These are phyloP conservation scores for Magnaporthiopsis rhizophila DNA, from an alignment of 2,329 filamentous ascomycete species.

Conservation along the genomic window DNA sequence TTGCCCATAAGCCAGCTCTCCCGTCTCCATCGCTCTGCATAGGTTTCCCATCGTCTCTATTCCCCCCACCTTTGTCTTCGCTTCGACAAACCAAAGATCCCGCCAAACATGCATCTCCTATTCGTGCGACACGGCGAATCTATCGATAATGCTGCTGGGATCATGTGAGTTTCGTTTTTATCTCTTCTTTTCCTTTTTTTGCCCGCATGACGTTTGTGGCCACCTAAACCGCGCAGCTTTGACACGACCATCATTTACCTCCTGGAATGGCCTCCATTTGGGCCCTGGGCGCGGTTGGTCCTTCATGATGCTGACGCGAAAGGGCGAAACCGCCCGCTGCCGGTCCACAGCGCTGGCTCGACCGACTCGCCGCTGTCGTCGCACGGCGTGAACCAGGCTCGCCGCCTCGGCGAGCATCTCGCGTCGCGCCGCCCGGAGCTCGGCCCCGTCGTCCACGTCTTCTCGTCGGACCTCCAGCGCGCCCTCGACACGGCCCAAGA, in stretches of 20 bases:
- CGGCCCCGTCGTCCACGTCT: constrained; percentile 51
- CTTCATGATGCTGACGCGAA: not conserved
- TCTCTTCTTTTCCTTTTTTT: not conserved
- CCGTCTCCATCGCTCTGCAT: not conserved
- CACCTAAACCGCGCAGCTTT: not conserved
- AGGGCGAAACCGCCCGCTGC: not conserved
- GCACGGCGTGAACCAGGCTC: constrained; percentile 75
- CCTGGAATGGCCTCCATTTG: not conserved
- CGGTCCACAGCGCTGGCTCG: constrained; percentile 53
- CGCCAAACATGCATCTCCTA: constrained; percentile 50
- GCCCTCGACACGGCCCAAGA: constrained; percentile 64
- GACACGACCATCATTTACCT: not conserved
- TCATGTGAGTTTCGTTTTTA: constrained; percentile 23
- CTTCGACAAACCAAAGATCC: not conserved
- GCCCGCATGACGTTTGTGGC: constrained; percentile 1
- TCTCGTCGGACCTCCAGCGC: constrained; percentile 70
- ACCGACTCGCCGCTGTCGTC: constrained; percentile 75
- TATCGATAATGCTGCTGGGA: constrained; percentile 74
- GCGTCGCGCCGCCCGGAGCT: constrained; percentile 20
- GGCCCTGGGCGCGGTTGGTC: not conserved
- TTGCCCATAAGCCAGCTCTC: not conserved
- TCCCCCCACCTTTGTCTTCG: not conserved
- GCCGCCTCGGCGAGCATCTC: constrained; percentile 59
- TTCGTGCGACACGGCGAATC: constrained; percentile 85
- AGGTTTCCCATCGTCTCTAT: not conserved